phyloP scores from a whole-genome alignment of 768 basidiomycete genomes.

The Boletus reticulatus region DNA sequence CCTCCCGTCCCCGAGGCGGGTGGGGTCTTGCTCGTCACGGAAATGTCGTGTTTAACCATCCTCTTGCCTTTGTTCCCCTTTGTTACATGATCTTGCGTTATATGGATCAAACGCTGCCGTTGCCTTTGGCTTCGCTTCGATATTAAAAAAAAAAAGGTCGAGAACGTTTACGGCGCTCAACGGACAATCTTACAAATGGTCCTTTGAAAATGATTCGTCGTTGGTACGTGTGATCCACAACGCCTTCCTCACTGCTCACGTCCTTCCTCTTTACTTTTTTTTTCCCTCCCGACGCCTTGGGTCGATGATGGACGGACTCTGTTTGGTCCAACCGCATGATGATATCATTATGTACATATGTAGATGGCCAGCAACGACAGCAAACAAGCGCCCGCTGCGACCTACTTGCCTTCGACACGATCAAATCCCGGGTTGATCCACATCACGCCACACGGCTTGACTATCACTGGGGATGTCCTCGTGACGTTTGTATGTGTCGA shows the following conservation, averaged over 20 bases:
- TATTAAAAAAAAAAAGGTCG: slow-evolving; percentile 21
- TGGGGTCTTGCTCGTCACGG: neutral
- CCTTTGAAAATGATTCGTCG: slow-evolving; percentile 31
- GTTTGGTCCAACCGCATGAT: no score
- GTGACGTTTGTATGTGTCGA: slow-evolving; percentile 33
- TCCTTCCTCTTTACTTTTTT: no score
- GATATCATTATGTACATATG: no score
- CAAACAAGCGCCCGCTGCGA: slow-evolving; percentile 32
- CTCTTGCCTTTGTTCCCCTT: neutral
- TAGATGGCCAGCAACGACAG: slow-evolving; percentile 35
- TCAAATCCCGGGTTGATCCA: slow-evolving; percentile 31
- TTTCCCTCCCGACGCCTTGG: neutral
- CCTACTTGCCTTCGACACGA: slow-evolving; percentile 24
- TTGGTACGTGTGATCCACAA: slow-evolving; percentile 19
- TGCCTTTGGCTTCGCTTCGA: neutral
- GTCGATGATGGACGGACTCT: neutral
- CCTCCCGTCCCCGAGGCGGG: neutral
- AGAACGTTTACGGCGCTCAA: slow-evolving; percentile 34
- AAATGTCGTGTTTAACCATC: slow-evolving; percentile 2
- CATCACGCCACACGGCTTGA: slow-evolving; percentile 32
- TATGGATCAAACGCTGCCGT: neutral
- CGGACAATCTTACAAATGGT: slow-evolving; percentile 34
- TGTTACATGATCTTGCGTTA: neutral
- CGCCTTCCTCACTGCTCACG: neutral
- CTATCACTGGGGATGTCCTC: slow-evolving; percentile 32